Evolutionary conservation across 345 rosid genomes (phyloP).

Genomic region (Pseudoturritis turrita): DNA sequence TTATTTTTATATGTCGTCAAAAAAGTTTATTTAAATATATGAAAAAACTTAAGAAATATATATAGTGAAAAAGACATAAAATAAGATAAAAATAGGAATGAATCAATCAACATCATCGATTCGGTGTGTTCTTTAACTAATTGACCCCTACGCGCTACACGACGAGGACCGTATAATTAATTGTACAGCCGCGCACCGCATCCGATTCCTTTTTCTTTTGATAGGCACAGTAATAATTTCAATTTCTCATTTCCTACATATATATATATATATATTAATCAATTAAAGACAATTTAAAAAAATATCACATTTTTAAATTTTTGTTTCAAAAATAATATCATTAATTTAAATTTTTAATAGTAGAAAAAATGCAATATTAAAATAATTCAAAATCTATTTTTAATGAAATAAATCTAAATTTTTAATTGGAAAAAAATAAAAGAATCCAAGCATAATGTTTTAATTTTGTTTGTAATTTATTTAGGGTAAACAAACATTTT

Average conservation of each 20-base stretch:
- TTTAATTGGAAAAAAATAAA: no score
- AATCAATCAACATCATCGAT: not conserved
- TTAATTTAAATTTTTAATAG: no score
- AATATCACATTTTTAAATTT: no score
- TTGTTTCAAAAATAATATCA: no score
- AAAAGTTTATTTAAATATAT: not conserved
- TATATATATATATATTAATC: no score
- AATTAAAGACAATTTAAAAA: no score
- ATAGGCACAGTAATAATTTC: not conserved
- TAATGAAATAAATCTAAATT: no score
- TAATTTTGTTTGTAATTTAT: no score
- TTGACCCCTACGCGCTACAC: conserved; percentile 14
- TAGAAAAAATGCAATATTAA: no score
- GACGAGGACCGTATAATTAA: conserved; percentile 17
- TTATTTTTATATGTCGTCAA: not conserved
- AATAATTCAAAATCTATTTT: no score
- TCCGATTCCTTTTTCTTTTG: conserved; percentile 16
- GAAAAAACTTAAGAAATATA: not conserved
- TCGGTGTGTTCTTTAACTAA: not conserved
- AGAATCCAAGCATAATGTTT: no score
- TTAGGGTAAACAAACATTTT: no score
- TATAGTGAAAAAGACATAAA: not conserved
- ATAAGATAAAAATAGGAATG: conserved; percentile 1
- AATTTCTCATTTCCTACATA: not conserved
- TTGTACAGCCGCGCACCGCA: conserved; percentile 27